Evolutionary conservation across 163 green algal genomes (phyloP).

Genomic region (Scenedesmus sp.): DNA sequence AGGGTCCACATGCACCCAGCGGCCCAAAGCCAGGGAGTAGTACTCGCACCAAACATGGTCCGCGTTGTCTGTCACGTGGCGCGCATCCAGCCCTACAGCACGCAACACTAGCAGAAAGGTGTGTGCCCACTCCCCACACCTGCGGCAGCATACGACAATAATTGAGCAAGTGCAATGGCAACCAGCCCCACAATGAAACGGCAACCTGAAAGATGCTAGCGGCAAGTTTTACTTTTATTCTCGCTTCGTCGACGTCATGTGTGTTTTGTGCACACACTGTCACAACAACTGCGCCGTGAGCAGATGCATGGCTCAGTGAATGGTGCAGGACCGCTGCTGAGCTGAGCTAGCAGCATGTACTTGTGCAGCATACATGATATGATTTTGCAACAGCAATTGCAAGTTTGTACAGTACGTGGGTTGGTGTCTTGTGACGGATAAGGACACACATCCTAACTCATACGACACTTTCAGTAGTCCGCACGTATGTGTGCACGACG

Average conservation of each 20-base stretch:
- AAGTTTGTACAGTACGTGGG: too few relatives aligned
- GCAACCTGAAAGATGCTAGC: neutral
- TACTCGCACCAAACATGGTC: conserved; percentile 93
- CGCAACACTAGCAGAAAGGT: conserved; percentile 51
- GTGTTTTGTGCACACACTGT: neutral
- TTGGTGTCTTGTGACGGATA: too few relatives aligned
- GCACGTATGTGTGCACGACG: too few relatives aligned
- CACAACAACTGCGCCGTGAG: too few relatives aligned
- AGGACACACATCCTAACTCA: neutral
- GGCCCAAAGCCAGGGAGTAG: conserved; percentile 60
- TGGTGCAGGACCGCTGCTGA: too few relatives aligned
- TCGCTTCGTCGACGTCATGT: neutral
- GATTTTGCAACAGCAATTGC: too few relatives aligned
- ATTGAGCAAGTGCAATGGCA: neutral
- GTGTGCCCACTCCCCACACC: conserved; percentile 65
- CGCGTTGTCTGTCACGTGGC: conserved; percentile 75
- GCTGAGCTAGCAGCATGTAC: too few relatives aligned
- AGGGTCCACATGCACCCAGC: conserved; percentile 91
- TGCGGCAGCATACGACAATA: neutral
- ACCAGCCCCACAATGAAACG: too few relatives aligned
- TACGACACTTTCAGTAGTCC: too few relatives aligned
- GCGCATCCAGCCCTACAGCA: conserved; percentile 45
- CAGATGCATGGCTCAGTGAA: too few relatives aligned
- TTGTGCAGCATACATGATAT: too few relatives aligned
- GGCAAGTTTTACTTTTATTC: neutral